Evolutionary conservation across 371 early-diverging fungal genomes (phyloP), one percentile per base, ranked within the genome.

Genomic region (Dinochytrium kinnereticum): DNA sequence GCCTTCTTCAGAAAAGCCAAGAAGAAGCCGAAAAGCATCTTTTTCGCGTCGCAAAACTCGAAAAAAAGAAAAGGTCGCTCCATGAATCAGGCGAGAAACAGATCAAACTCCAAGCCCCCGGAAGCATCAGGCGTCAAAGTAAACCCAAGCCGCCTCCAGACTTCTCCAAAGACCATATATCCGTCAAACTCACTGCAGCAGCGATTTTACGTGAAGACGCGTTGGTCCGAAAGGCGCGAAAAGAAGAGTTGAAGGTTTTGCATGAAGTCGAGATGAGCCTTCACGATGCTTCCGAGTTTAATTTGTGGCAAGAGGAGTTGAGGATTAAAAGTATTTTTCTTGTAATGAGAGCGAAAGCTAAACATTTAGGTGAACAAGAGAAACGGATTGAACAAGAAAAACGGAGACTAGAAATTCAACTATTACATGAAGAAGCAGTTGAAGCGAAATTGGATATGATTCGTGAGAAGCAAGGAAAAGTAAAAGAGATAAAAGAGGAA

Each of bases 181-280:
- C 70, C 0, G 77, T 85, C 28, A 86, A 86, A 69, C 78, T 74
- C 33, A 86, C 83, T 24, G 75, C 81, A 13, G 79, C 82, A 0
- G 72, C 84, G 34, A 83, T 86, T 59, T 69, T 86, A 37, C 74
- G 86, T 2, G 86, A 86, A 73, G 81, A 82, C 44, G 81, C 83
- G 26, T 64, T 85, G 13, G 79, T 86, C 26, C 55, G 79, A 30
- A 71, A 68, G 67, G 59, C 73, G n/a, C 31, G 72, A 31, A 40
- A 70, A 10, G 73, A 79, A 30, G 80, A 84, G 55, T 75, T 80
- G 67, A 53, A 51, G 44, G 39, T 34, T 15, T 1, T 82, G 53
- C 37, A 30, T 5, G 78, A 78, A 51, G 78, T 70, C 0, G 83
- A 83, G 68, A 71, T 76, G 67, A 77, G 78, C 5, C 57, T 86